Percentiles rank a stretch among this genome's conserved stretches.
These are phyloP conservation scores for Nigrospora sphaerica DNA, from an alignment of 2,329 filamentous ascomycete species.

Conservation along the genomic window DNA sequence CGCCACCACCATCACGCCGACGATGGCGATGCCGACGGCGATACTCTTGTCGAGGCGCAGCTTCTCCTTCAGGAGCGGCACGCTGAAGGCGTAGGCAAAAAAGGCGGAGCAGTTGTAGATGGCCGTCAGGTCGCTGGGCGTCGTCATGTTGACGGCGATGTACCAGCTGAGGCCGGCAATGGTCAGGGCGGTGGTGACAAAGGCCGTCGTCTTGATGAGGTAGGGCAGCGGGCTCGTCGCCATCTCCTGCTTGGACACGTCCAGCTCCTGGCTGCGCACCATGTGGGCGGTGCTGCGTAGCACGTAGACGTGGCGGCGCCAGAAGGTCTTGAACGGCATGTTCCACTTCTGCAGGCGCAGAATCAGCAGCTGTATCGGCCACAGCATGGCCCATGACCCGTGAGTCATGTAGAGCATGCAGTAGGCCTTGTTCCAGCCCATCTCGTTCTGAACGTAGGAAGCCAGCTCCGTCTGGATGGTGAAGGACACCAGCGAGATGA, in stretches of 20 bases:
- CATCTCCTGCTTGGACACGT: conserved; percentile 43
- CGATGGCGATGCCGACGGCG: conserved; percentile 79
- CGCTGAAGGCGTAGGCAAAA: conserved; percentile 95
- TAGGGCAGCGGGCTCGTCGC: conserved; percentile 50
- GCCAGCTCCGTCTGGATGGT: conserved; percentile 93
- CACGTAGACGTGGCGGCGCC: conserved; percentile 55
- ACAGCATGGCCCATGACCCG: conserved; percentile 85
- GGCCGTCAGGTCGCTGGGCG: conserved; percentile 85
- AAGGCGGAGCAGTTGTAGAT: conserved; percentile 99
- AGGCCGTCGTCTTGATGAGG: conserved; percentile 69
- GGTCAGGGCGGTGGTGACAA: conserved; percentile 80
- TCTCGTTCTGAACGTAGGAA: conserved; percentile 84
- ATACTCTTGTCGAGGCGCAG: conserved; percentile 78
- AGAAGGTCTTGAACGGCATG: conserved; percentile 77
- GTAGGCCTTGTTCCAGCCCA: conserved; percentile 97
- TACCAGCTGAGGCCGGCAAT: conserved; percentile 94
- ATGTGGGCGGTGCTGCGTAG: conserved; percentile 60
- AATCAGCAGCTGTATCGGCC: conserved; percentile 76
- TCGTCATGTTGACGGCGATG: conserved; percentile 87
- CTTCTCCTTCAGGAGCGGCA: conserved; percentile 81
- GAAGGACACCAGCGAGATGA: conserved; percentile 79
- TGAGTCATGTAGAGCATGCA: conserved; percentile 99
- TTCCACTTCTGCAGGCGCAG: conserved; percentile 73
- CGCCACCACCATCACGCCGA: conserved; percentile 87
- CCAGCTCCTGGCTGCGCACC: conserved; percentile 73